Evolutionary conservation across 768 basidiomycete species (phyloP), one percentile per base, ranked within the genome.

Genomic region (Filobasidium wieringae): DNA sequence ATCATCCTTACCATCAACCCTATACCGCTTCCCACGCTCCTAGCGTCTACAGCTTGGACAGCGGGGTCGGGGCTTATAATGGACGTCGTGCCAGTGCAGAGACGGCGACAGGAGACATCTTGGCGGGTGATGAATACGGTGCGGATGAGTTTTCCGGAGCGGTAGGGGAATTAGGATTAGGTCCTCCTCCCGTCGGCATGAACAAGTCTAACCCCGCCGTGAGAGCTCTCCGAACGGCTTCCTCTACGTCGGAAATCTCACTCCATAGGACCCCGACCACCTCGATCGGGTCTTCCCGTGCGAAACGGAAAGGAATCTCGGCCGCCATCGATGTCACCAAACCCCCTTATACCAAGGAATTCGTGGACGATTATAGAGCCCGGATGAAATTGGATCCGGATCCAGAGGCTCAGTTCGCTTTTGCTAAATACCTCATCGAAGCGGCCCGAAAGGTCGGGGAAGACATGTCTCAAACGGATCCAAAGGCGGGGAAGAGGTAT

Each of bases 401-500:
- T 71, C 93, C 93, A 0, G 95, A 97, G 73, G 88, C 92, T 26
- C 95, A 97, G 72, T 97, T 96, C 73, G 78, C 86, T 26, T 99
- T 95, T 70, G 88, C 92, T n/a, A 96, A 93, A 76, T 99, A 97
- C 72, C 83, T 99, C 59, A 91, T 99, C 71, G 95, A 97, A 67
- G 95, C 95, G 30, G 95, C 95, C 14, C 90, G 88, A 76, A 74
- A 72, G 57, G 61, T 75, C 1, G 74, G 74, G 0, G 72, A 74
- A 45, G 85, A 91, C 73, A 84, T 96, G 62, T 64, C 67, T 52
- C 59, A 66, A 17, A 63, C 59, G 0, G 74, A 77, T 59, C 63
- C 71, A 4, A 84, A 88, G 27, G 79, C 83, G 17, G 88, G 88
- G 3, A 84, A 88, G 72, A 92, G 87, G 73, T 97, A 92, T 71